Evolutionary conservation across 2,329 filamentous ascomycete genomes (phyloP), one percentile per base, ranked within the genome.

Genomic region (Didymella glomerata): DNA sequence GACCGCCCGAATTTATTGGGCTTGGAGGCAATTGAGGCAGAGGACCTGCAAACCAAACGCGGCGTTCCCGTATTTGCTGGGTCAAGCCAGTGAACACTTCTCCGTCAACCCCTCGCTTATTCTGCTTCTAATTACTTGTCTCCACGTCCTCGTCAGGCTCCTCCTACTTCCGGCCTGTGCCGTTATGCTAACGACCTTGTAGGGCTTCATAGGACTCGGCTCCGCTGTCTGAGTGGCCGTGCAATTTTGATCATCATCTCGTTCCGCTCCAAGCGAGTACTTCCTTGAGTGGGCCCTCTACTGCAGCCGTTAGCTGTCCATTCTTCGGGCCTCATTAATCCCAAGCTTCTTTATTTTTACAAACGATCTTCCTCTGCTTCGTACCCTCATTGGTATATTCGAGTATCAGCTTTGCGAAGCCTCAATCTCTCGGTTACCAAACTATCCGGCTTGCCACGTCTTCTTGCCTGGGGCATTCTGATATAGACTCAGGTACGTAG

Each of bases 231-330:
- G 60, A 76, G 63, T 77, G 73, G 74, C 68, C 68, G 69, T 69
- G 58, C 64, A 68, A 62, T 69, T 68, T 63, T 72, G 69, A 72
- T 68, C 69, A 71, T 72, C 73, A 69, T 69, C 71, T 70, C 68
- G 64, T 73, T 68, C 73, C 73, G 72, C 68, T 72, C 65, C 71
- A 76, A 76, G 74, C 75, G 73, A 77, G 68, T 68, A 66, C 61
- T 67, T 58, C 62, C 64, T 67, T 66, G 66, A 64, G 63, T 68
- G 57, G 66, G 68, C 66, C 68, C 55, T 69, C 61, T 58, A 71
- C 66, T 67, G 62, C 57, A 68, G 65, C 60, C 66, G 71, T 70
- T 68, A 72, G 72, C 76, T 72, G 71, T 75, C 66, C 64, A 70
- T 64, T 65, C 65, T 71, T 67, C 59, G 65, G 6, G 72, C 51